phyloP scores from a whole-genome alignment of 2,329 filamentous ascomycete species.

The Colletotrichum tofieldiae region DNA sequence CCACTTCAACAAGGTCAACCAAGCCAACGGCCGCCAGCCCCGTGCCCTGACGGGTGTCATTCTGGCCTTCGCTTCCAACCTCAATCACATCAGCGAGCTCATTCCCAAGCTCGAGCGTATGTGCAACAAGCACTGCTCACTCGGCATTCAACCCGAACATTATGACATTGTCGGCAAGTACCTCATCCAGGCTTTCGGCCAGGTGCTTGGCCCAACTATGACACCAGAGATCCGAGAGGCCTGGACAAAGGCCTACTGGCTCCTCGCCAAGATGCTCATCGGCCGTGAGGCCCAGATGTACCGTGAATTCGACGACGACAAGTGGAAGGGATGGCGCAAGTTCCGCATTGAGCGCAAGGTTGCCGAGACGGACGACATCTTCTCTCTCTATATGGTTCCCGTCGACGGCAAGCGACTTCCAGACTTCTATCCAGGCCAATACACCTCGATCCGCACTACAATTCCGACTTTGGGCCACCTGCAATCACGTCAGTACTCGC shows the following conservation, averaged over 20 bases:
- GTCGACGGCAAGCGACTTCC: constrained; percentile 74
- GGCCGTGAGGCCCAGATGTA: constrained; percentile 76
- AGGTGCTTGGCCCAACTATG: constrained; percentile 77
- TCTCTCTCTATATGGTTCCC: constrained; percentile 79
- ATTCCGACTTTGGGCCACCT: constrained; percentile 71
- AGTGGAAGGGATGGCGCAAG: constrained; percentile 77
- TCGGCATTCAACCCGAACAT: constrained; percentile 78
- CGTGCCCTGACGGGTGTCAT: constrained; percentile 58
- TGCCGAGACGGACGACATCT: constrained; percentile 77
- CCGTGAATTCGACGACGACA: constrained; percentile 63
- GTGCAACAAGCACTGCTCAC: constrained; percentile 81
- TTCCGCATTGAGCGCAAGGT: constrained; percentile 78
- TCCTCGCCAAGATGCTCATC: constrained; percentile 82
- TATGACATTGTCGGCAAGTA: constrained; percentile 81
- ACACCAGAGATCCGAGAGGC: constrained; percentile 76
- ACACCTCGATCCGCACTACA: constrained; percentile 75
- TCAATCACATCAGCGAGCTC: constrained; percentile 73
- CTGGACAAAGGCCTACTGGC: constrained; percentile 81
- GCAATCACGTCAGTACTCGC: constrained; percentile 81
- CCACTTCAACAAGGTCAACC: constrained; percentile 72
- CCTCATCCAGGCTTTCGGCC: constrained; percentile 76
- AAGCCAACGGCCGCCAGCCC: constrained; percentile 46
- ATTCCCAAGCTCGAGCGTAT: constrained; percentile 69
- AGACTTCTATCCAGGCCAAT: constrained; percentile 78
- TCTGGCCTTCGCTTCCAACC: constrained; percentile 80